These are phyloP conservation scores for Diaporthe eres DNA, from an alignment of 2,329 filamentous ascomycete species.

Conservation along the genomic window DNA sequence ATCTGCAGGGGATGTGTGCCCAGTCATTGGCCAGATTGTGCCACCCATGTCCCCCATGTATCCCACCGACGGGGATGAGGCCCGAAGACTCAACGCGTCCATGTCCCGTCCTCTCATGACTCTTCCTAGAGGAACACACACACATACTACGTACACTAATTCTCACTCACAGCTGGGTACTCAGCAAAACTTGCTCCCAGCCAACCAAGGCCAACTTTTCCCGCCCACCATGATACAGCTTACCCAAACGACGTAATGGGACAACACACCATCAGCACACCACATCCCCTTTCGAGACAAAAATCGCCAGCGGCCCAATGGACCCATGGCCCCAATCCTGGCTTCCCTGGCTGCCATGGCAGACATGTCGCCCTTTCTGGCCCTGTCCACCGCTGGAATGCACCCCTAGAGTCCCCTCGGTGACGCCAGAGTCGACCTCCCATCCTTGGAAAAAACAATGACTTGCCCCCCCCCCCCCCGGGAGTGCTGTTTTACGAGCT, in stretches of 20 bases:
- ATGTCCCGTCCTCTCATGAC: background rate
- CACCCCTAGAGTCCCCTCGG: slow-evolving; percentile 26
- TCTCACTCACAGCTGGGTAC: background rate
- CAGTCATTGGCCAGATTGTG: slow-evolving; percentile 14
- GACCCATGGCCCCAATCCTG: background rate
- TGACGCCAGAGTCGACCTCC: slow-evolving; percentile 25
- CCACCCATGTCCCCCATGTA: background rate
- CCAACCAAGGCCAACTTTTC: slow-evolving; percentile 19
- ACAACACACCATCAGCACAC: slow-evolving; percentile 23
- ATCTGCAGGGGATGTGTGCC: background rate
- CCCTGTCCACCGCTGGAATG: slow-evolving; percentile 25
- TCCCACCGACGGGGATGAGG: background rate
- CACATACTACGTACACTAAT: no score
- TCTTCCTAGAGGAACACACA: background rate
- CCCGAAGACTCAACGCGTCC: background rate
- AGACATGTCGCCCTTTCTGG: background rate
- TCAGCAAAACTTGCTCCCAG: slow-evolving; percentile 11
- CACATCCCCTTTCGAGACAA: background rate
- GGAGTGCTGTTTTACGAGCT: background rate
- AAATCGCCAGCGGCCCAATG: background rate
- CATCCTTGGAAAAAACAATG: slow-evolving; percentile 22
- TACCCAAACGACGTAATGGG: slow-evolving; percentile 21
- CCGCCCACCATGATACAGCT: slow-evolving; percentile 6
- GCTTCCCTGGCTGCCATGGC: no score
- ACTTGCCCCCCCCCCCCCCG: background rate